Base-by-base conservation (phyloP, 2,329 filamentous ascomycete species). In the Cercospora sp. region DNA sequence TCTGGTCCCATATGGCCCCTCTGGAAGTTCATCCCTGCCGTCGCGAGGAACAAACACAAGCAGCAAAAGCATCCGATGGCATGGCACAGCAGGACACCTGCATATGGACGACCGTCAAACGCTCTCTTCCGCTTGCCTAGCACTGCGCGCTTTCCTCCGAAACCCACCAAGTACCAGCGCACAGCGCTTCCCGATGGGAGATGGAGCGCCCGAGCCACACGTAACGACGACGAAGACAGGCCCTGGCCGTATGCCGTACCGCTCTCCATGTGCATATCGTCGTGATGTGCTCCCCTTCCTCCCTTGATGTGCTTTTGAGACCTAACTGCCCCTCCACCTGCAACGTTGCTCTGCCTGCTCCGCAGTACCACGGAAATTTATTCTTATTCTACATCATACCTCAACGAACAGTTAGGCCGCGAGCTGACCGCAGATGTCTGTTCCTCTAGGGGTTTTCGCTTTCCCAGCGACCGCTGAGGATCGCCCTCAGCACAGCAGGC, bases 401-500 rank as follows among this genome's bases (percentile, higher is more conserved):
- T 60, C 68, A 59, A 55, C 55, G 68, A 68, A 66, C 71, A 70
- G 69, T 63, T 69, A 53, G 55, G 68, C 70, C 60, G 64, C 72
- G 53, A 61, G 71, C 70, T 75, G 71, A 72, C 73, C 72, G 60
- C 68, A 73, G 65, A 73, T 73, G 68, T 71, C 70, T 67, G 69
- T 71, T 63, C 68, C 71, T 64, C 63, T 72, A 73, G 72, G 72
- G 13, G 65, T 68, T 33, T 69, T 73, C 65, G 72, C 70, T 45
- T 71, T 67, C 63, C 69, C 72, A 68, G 70, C 70, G 66, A 64
- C 60, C 61, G 69, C 68, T 45, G 66, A 66, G 33, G 66, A 73
- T 63, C 65, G 64, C 64, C 64, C 60, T 65, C 51, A 28, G 40
- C 62, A 61, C 48, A 65, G 62, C 48, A 60, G 65, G 23, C 65